Evolutionary conservation across 169 alveolate genomes (phyloP), one percentile per base, ranked within the genome.

Genomic region (Cryptosporidium parvum): DNA sequence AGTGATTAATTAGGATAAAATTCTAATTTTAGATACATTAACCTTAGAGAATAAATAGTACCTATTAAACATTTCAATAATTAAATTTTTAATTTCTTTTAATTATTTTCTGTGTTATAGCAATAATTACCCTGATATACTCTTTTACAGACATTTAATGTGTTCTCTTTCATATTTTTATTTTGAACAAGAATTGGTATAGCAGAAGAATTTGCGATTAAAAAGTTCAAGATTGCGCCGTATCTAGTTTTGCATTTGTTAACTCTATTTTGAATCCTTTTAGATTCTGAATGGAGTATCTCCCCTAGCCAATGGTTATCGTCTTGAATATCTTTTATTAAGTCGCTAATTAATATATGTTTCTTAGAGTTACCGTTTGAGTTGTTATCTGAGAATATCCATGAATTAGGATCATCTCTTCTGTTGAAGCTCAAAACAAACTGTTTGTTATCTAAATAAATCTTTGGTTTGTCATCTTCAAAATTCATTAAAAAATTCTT

Each of bases 231-330:
- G 29, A 80, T 62, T 35, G 89, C 89, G 14, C 89, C 89, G 53
- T 80, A 80, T 62, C 89, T 80, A 62, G 33, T 31, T 65, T 62
- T 80, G 16, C 89, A 80, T 70, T 80, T 23, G 35, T 45, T 31
- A 1, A 80, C 75, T 44, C 89, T 59, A 33, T 12, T 31, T 33
- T 80, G 89, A 26, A 80, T 80, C 75, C 80, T 80, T 42, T 62
- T 59, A 18, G 89, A 80, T 21, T 80, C 89, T 14, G 80, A 80
- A 37, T 80, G 51, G 16, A 80, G 59, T 7, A 65, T 21, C 37
- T 80, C 89, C 14, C 75, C 73, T 0, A 80, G 65, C 89, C 89
- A 80, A 44, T 80, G 80, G 21, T 80, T 42, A 26, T 80, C 75
- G 35, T 42, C 29, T 37, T 80, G 61, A 14, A 80, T n/a, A 33